Percentiles rank a stretch among this genome's conserved stretches.
phyloP scores from a whole-genome alignment of 1,284 basidiomycete genomes.

The Ustilago trichophora region DNA sequence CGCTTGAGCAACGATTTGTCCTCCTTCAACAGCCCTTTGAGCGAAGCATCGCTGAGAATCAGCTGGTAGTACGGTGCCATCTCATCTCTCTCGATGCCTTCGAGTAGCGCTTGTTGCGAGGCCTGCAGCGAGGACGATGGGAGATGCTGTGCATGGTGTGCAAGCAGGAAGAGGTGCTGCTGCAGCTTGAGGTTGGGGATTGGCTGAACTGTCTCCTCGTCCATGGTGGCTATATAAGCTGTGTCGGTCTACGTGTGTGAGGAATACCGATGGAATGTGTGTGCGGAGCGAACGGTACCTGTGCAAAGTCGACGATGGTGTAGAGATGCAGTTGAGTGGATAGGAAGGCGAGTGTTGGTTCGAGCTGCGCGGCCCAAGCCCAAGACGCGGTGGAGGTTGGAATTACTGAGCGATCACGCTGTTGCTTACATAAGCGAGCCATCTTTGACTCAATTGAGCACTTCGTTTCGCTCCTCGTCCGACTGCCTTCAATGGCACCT shows the following conservation, averaged over 20 bases:
- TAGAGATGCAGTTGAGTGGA: too few species aligned
- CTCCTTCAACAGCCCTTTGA: conserved; percentile 62
- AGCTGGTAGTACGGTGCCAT: conserved; percentile 65
- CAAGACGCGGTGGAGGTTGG: conserved; percentile 43
- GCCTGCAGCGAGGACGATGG: conserved; percentile 65
- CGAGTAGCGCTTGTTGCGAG: conserved; percentile 75
- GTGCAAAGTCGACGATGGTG: neutral
- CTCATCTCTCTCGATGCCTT: conserved; percentile 81
- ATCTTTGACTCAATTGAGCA: neutral
- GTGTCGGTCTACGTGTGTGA: neutral
- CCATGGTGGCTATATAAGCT: conserved; percentile 37
- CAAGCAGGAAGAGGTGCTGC: conserved; percentile 62
- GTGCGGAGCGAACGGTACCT: neutral
- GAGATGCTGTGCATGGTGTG: conserved; percentile 40
- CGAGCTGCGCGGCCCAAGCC: conserved; percentile 36
- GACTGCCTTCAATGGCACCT: too few species aligned
- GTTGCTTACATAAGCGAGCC: conserved; percentile 28
- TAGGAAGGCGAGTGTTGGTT: conserved; percentile 33
- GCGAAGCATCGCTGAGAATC: conserved; percentile 60
- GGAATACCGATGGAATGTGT: neutral
- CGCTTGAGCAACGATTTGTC: conserved; percentile 74
- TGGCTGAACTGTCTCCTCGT: conserved; percentile 61
- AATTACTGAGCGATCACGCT: conserved; percentile 27
- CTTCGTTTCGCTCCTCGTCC: too few species aligned
- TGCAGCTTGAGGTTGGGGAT: conserved; percentile 64